phyloP scores from a whole-genome alignment of 1,139 yeast genomes.

The Nakaseomyces uthaithaninus region DNA sequence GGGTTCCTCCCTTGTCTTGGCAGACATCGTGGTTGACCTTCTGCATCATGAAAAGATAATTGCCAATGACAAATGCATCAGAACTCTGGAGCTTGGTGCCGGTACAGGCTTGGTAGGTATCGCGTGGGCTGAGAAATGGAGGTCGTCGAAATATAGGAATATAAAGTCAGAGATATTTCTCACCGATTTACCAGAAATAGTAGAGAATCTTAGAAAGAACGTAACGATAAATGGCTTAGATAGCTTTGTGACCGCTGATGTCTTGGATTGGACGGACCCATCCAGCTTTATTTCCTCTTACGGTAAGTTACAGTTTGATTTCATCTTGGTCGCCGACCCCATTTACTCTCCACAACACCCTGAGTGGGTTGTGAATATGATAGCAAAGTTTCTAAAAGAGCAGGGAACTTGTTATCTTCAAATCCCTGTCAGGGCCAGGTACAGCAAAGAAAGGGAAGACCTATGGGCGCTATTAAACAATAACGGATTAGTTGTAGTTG shows the following conservation, averaged over 20 bases:
- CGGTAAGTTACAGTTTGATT: constrained; percentile 38
- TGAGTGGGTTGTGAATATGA: constrained; percentile 53
- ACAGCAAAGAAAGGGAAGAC: constrained; percentile 51
- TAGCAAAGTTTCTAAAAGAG: constrained; percentile 36
- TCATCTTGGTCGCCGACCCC: constrained; percentile 77
- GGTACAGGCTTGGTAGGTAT: constrained; percentile 93
- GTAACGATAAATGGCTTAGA: constrained; percentile 42
- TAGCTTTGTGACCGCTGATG: constrained; percentile 36
- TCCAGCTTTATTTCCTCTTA: constrained; percentile 31
- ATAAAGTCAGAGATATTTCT: constrained; percentile 44
- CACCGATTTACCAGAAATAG: constrained; percentile 76
- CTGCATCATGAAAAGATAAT: constrained; percentile 7
- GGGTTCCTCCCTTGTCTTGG: constrained; percentile 79
- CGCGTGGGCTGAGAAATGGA: constrained; percentile 37
- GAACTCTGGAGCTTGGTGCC: constrained; percentile 74
- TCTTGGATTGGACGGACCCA: constrained; percentile 74
- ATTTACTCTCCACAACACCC: constrained; percentile 83
- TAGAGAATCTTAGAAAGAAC: constrained; percentile 57
- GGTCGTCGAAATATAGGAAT: constrained; percentile 16
- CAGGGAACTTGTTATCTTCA: constrained; percentile 53
- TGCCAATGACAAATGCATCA: constrained; percentile 21
- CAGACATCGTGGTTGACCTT: constrained; percentile 37
- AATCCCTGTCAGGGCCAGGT: constrained; percentile 64
- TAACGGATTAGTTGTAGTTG: constrained; percentile 28
- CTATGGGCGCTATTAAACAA: constrained; percentile 49